These are phyloP conservation scores for Zygosaccharomyces sapae DNA, from an alignment of 1,139 yeast genomes.

Conservation along the genomic window DNA sequence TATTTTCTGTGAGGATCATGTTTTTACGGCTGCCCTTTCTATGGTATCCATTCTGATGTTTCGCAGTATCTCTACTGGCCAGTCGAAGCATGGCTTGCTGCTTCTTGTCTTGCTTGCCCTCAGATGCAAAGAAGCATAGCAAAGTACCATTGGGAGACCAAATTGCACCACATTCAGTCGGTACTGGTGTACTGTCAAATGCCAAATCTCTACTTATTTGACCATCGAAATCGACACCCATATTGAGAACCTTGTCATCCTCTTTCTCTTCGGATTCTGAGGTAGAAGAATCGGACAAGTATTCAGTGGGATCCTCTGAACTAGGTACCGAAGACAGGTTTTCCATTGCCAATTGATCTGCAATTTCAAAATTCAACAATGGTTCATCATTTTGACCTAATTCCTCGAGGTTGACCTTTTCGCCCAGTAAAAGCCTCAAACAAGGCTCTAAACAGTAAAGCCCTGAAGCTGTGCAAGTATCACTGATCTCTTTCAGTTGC, in stretches of 20 bases:
- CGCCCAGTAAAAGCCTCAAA: constrained; percentile 76
- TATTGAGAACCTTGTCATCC: constrained; percentile 27
- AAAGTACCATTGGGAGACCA: constrained; percentile 80
- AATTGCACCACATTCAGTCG: constrained; percentile 88
- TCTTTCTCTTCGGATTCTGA: constrained; percentile 29
- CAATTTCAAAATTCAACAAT: constrained; percentile 31
- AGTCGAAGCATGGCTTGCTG: constrained; percentile 40
- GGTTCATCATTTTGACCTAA: constrained; percentile 30
- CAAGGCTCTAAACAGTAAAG: constrained; percentile 78
- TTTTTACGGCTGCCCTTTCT: constrained; percentile 6
- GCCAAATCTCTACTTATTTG: constrained; percentile 23
- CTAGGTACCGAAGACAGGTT: constrained; percentile 33
- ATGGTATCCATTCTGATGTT: constrained; percentile 9
- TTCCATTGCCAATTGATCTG: constrained; percentile 31
- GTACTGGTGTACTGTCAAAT: constrained; percentile 82
- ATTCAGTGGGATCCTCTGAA: constrained; percentile 29
- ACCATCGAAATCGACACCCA: constrained; percentile 15
- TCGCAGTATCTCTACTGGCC: constrained; percentile 42
- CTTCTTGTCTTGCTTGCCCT: constrained; percentile 38
- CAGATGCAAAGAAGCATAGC: constrained; percentile 77
- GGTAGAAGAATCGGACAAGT: constrained; percentile 23
- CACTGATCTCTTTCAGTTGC: constrained; percentile 53
- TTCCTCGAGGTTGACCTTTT: constrained; percentile 53
- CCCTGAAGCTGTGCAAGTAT: constrained; percentile 52
- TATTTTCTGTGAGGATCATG: constrained; percentile 4